These are phyloP conservation scores for Cladosporium sp. DNA, from an alignment of 2,329 filamentous ascomycete genomes.

Conservation along the genomic window DNA sequence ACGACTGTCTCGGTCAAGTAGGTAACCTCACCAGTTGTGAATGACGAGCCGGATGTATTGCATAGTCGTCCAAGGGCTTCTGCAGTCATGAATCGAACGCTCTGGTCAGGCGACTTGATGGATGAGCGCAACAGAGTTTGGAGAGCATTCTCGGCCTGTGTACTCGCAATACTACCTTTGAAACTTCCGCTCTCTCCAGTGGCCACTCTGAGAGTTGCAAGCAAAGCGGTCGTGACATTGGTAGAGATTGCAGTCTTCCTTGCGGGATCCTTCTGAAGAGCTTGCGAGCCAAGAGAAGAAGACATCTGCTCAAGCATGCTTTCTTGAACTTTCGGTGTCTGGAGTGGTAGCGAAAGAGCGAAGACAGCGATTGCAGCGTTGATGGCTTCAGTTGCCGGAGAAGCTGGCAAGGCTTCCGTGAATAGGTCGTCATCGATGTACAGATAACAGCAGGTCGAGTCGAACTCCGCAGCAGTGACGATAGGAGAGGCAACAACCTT, in stretches of 20 bases:
- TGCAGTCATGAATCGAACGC: constrained; percentile 81
- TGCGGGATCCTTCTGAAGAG: constrained; percentile 80
- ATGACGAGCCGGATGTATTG: constrained; percentile 78
- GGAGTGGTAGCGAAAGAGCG: constrained; percentile 84
- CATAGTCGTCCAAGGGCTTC: constrained; percentile 85
- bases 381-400: constrained; percentile 88
- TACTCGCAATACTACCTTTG: constrained; percentile 71
- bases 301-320: constrained; percentile 92
- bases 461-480: constrained; percentile 83
- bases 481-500: constrained; percentile 61
- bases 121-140: constrained; percentile 73
- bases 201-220: constrained; percentile 79
- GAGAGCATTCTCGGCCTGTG: constrained; percentile 65
- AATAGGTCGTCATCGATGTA: constrained; percentile 50
- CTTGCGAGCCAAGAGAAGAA: constrained; percentile 78
- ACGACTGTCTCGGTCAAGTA: constrained; percentile 93
- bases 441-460: constrained; percentile 79
- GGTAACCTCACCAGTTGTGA: constrained; percentile 89
- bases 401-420: constrained; percentile 57
- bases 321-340: constrained; percentile 89
- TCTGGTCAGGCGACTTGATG: constrained; percentile 79
- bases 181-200: constrained; percentile 76
- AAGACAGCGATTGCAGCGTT: constrained; percentile 94
- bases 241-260: constrained; percentile 88
- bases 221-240: constrained; percentile 80